A percentile compares a stretch with the other conserved stretches of the same genome.
Conservation (phyloP, 805 yeast genomes). For the Starmerella powellii region DNA sequence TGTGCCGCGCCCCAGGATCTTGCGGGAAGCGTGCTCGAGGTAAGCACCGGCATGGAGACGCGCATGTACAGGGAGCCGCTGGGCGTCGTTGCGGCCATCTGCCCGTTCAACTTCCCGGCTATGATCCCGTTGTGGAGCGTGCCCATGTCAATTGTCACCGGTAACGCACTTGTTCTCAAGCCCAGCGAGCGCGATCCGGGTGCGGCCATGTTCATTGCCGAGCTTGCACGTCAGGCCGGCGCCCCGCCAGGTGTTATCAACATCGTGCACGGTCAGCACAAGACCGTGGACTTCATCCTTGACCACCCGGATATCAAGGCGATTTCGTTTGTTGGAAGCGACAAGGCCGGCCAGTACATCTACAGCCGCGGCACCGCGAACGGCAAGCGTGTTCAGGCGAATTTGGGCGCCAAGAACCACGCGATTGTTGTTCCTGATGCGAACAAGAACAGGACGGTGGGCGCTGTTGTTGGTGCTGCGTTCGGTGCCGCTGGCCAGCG, state of each 20-base stretch:
- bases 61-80: constrained; percentile 58
- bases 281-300: constrained; percentile 55
- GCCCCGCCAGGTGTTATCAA: constrained; percentile 63
- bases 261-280: constrained; percentile 61
- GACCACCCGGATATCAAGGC: constrained; percentile 68
- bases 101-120: constrained; percentile 76
- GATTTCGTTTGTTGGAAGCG: constrained; percentile 68
- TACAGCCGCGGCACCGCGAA: constrained; percentile 50
- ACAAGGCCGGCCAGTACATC: constrained; percentile 65
- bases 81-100: constrained; percentile 66
- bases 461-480: constrained; percentile 61
- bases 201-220: constrained; percentile 61
- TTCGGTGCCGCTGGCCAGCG: constrained; percentile 81
- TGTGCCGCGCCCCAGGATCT: constrained; percentile 50
- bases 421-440: constrained; percentile 64
- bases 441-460: constrained; percentile 48
- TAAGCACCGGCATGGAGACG: constrained; percentile 64
- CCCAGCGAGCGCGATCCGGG: constrained; percentile 73
- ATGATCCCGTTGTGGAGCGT: constrained; percentile 67
- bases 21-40: constrained; percentile 53
- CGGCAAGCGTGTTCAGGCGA: constrained; percentile 68
- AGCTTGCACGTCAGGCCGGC: constrained; percentile 60
- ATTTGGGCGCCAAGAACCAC: constrained; percentile 71
- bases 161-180: constrained; percentile 61
- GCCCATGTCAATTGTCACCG: constrained; percentile 53